Percentiles rank a stretch among this genome's conserved stretches.
Conservation (phyloP, 2,329 filamentous ascomycete genomes). For the Biscogniauxia sp. region DNA sequence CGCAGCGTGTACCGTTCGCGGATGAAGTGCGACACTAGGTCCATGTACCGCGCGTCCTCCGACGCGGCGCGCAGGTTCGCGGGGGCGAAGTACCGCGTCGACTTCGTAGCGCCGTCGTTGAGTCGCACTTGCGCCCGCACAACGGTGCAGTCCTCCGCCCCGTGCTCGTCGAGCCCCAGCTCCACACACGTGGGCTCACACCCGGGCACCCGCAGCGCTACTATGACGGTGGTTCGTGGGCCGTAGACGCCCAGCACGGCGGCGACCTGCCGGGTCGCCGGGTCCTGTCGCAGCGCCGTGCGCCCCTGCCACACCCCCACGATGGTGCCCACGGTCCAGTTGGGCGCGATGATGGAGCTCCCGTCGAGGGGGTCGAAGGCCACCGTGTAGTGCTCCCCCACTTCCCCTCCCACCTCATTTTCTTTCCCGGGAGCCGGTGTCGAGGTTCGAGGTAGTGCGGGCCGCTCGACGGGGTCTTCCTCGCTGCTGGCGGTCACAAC, state of each 20-base stretch:
- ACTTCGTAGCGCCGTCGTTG: slow-evolving; percentile 35
- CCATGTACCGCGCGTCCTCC: slow-evolving; percentile 48
- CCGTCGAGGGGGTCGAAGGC: slow-evolving; percentile 65
- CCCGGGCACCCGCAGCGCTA: slow-evolving; percentile 51
- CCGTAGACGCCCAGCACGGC: slow-evolving; percentile 54
- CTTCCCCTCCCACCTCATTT: no score
- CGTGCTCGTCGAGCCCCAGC: slow-evolving; percentile 39
- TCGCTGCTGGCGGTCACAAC: slow-evolving; percentile 56
- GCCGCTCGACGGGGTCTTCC: slow-evolving; percentile 55
- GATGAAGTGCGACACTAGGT: slow-evolving; percentile 49
- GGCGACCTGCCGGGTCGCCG: slow-evolving; percentile 43
- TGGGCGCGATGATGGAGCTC: slow-evolving; percentile 57
- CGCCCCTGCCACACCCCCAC: slow-evolving; percentile 56
- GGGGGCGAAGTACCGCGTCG: slow-evolving; percentile 58
- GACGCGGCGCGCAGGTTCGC: slow-evolving; percentile 59
- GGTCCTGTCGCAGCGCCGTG: slow-evolving; percentile 41
- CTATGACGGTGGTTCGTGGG: slow-evolving; percentile 53
- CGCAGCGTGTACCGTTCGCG: slow-evolving; percentile 55
- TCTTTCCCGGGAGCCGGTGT: neutral
- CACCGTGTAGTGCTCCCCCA: slow-evolving; percentile 50
- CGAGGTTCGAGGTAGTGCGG: neutral
- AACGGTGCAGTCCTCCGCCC: slow-evolving; percentile 33
- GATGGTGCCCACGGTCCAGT: slow-evolving; percentile 60
- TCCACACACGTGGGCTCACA: slow-evolving; percentile 47
- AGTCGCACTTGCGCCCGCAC: slow-evolving; percentile 42